Evolutionary conservation across 2,329 filamentous ascomycete species (phyloP).

Genomic region (Sclerotinia borealis): DNA sequence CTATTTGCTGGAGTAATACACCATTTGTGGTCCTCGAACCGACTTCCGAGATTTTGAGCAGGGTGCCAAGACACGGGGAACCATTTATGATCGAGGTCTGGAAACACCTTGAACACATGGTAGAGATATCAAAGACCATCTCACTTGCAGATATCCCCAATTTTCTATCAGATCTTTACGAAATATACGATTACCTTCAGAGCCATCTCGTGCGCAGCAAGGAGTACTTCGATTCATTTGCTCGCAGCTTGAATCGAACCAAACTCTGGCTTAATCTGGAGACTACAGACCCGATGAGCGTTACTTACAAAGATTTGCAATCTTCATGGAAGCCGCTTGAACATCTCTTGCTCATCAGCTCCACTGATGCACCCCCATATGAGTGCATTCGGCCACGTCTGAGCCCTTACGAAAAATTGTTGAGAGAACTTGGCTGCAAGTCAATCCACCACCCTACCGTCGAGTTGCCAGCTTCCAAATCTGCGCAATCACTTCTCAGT

Average conservation of each 20-base stretch:
- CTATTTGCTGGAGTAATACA: slow-evolving; percentile 26
- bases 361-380: slow-evolving; percentile 21
- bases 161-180: slow-evolving; percentile 20
- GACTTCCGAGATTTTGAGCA: slow-evolving; percentile 13
- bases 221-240: background rate
- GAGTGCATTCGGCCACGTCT: slow-evolving; percentile 22
- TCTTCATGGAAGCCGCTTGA: slow-evolving; percentile 20
- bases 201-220: slow-evolving; percentile 11
- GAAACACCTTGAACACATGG: slow-evolving; percentile 22
- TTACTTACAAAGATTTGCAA: slow-evolving; percentile 15
- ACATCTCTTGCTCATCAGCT: slow-evolving; percentile 23
- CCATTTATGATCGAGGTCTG: slow-evolving; percentile 18
- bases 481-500: slow-evolving; percentile 5
- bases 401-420: slow-evolving; percentile 22
- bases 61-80: background rate
- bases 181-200: slow-evolving; percentile 24
- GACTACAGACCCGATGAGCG: background rate
- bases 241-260: background rate
- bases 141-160: slow-evolving; percentile 7
- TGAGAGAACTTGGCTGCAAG: slow-evolving; percentile 21
- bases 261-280: slow-evolving; percentile 22
- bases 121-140: slow-evolving; percentile 13
- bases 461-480: background rate
- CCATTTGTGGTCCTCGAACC: slow-evolving; percentile 20
- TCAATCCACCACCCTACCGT: slow-evolving; percentile 23